Evolutionary conservation across 306 rosid genomes (phyloP).

Genomic region (Rosa persica): DNA sequence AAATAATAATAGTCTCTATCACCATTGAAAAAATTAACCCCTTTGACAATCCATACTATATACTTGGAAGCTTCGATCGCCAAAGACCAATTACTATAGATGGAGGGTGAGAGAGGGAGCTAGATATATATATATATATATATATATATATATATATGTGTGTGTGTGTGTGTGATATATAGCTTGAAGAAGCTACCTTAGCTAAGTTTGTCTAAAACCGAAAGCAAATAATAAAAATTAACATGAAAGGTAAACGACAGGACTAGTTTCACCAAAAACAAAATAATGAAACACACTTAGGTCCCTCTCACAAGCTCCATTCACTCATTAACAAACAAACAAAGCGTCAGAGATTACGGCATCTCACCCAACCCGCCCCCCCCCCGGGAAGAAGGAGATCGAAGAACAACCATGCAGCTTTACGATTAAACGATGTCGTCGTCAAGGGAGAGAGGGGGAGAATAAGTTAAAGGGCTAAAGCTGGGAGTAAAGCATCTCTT

Average conservation of each 20-base stretch:
- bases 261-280: slow-evolving; percentile 3
- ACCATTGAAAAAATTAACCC: background rate
- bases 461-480: slow-evolving; percentile 12
- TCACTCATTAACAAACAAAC: slow-evolving; percentile 17
- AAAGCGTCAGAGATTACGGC: slow-evolving; percentile 37
- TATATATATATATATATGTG: too few relatives aligned
- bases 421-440: slow-evolving; percentile 21
- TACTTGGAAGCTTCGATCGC: slow-evolving; percentile 1
- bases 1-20: background rate
- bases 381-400: background rate
- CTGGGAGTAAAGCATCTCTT: background rate
- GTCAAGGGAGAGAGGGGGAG: background rate
- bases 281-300: slow-evolving; percentile 4
- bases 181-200: background rate
- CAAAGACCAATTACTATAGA: background rate
- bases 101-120: background rate
- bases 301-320: slow-evolving; percentile 3
- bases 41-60: background rate
- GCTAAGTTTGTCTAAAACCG: slow-evolving; percentile 20
- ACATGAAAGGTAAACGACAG: slow-evolving; percentile 3
- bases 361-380: slow-evolving; percentile 35
- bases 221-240: slow-evolving; percentile 4
- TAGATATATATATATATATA: too few relatives aligned
- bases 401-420: slow-evolving; percentile 10
- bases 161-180: too few relatives aligned